Conservation (phyloP, 2,329 filamentous ascomycete species). For the Apiospora aurea region DNA sequence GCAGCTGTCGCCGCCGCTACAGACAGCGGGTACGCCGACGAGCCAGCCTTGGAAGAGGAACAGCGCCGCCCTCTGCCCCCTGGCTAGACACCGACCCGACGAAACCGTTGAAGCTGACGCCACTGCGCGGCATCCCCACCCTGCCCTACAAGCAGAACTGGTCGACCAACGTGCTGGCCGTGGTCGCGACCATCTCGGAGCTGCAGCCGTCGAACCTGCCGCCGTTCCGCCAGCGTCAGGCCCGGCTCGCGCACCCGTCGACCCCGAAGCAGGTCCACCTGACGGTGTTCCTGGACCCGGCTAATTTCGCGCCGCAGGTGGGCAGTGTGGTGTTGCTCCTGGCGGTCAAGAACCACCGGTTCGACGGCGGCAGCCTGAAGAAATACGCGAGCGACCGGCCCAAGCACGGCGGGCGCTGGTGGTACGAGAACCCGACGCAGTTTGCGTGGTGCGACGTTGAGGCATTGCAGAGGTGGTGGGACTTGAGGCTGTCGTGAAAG, state of each 20-base stretch:
- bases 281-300: conserved; percentile 62
- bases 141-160: conserved; percentile 66
- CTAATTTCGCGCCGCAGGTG: conserved; percentile 52
- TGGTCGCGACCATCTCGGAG: conserved; percentile 55
- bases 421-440: conserved; percentile 56
- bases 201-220: conserved; percentile 58
- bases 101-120: conserved; percentile 58
- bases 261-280: conserved; percentile 60
- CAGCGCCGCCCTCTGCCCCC: conserved; percentile 9
- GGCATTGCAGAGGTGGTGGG: conserved; percentile 56
- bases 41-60: background rate
- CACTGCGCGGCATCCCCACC: conserved; percentile 55
- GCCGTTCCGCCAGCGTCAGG: conserved; percentile 59
- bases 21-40: background rate
- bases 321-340: conserved; percentile 59
- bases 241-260: conserved; percentile 58
- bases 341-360: conserved; percentile 64
- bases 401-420: conserved; percentile 49
- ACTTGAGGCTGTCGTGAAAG: background rate
- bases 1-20: conserved; percentile 22
- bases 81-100: conserved; percentile 50
- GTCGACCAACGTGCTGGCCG: conserved; percentile 61
- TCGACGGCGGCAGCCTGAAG: conserved; percentile 54
- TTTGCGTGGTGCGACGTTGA: conserved; percentile 58
- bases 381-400: conserved; percentile 50